These are phyloP conservation scores for Corynespora cassiicola DNA, from an alignment of 2,329 filamentous ascomycete genomes.

Conservation along the genomic window DNA sequence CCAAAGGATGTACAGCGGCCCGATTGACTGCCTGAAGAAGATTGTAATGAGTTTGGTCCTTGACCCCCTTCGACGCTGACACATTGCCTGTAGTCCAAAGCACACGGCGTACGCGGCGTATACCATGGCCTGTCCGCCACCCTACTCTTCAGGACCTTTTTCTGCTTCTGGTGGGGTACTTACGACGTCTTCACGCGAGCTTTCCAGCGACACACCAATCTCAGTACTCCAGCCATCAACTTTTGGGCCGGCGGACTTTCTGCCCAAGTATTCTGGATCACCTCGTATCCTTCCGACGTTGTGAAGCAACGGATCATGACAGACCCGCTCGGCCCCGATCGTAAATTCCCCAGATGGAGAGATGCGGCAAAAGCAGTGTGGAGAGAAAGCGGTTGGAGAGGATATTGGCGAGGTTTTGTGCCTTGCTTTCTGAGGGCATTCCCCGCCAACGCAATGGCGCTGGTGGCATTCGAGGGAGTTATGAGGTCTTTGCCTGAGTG, in stretches of 20 bases:
- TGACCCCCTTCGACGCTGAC: slow-evolving; percentile 4
- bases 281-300: slow-evolving; percentile 89
- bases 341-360: slow-evolving; percentile 76
- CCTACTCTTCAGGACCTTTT: slow-evolving; percentile 86
- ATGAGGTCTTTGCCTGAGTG: slow-evolving; percentile 66
- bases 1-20: slow-evolving; percentile 81
- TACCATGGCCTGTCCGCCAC: slow-evolving; percentile 89
- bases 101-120: slow-evolving; percentile 78
- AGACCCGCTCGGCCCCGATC: slow-evolving; percentile 73
- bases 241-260: slow-evolving; percentile 97
- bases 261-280: slow-evolving; percentile 94
- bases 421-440: slow-evolving; percentile 95
- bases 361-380: slow-evolving; percentile 81
- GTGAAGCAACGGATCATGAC: slow-evolving; percentile 98
- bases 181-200: slow-evolving; percentile 83
- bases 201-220: slow-evolving; percentile 69
- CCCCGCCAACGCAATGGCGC: slow-evolving; percentile 91
- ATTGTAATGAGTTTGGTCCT: slow-evolving; percentile 60
- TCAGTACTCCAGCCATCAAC: slow-evolving; percentile 83
- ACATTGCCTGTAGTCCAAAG: slow-evolving; percentile 43
- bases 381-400: slow-evolving; percentile 74
- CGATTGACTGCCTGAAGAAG: slow-evolving; percentile 81
- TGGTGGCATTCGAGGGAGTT: slow-evolving; percentile 91
- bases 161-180: slow-evolving; percentile 98
- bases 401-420: slow-evolving; percentile 90